Evolutionary conservation across 2,329 filamentous ascomycete species (phyloP).

Genomic region (Phyllosticta citriasiana): DNA sequence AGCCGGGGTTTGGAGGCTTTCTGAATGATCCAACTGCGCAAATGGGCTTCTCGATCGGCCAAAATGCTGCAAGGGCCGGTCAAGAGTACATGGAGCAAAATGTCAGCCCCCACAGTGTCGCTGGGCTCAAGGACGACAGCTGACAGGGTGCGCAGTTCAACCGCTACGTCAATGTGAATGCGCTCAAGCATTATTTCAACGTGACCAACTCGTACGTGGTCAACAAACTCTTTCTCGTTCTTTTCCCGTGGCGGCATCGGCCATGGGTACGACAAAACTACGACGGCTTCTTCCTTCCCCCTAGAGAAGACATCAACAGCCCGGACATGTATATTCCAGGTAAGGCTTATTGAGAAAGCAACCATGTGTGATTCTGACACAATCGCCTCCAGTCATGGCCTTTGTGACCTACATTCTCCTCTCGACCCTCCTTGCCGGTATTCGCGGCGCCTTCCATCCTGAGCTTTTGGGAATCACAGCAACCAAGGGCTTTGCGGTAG

Average conservation of each 20-base stretch:
- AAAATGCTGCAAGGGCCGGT: constrained; percentile 81
- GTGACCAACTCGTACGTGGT: constrained; percentile 96
- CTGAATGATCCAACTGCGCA: constrained; percentile 94
- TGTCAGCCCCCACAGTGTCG: constrained; percentile 41
- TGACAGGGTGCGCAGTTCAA: constrained; percentile 45
- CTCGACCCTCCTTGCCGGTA: constrained; percentile 78
- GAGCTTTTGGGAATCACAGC: constrained; percentile 87
- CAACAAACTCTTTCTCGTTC: constrained; percentile 83
- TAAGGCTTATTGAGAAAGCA: constrained; percentile 9
- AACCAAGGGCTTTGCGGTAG: constrained; percentile 69
- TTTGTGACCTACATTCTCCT: constrained; percentile 95
- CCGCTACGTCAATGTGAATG: constrained; percentile 81
- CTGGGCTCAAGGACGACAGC: not conserved
- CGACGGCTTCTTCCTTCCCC: constrained; percentile 74
- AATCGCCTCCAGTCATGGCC: constrained; percentile 60
- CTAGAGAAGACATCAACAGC: constrained; percentile 90
- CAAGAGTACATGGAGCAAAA: constrained; percentile 95
- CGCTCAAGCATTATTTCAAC: constrained; percentile 98
- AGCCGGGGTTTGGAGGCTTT: constrained; percentile 72
- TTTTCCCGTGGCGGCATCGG: constrained; percentile 96
- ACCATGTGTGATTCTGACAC: not conserved
- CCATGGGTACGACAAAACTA: constrained; percentile 90
- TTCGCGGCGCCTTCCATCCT: constrained; percentile 86
- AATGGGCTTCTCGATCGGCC: constrained; percentile 88
- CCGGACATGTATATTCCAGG: constrained; percentile 97